Percentiles rank a stretch among this genome's conserved stretches.
Evolutionary conservation across 441 rosid species (phyloP).

Genomic region (Lagerstroemia fauriei): DNA sequence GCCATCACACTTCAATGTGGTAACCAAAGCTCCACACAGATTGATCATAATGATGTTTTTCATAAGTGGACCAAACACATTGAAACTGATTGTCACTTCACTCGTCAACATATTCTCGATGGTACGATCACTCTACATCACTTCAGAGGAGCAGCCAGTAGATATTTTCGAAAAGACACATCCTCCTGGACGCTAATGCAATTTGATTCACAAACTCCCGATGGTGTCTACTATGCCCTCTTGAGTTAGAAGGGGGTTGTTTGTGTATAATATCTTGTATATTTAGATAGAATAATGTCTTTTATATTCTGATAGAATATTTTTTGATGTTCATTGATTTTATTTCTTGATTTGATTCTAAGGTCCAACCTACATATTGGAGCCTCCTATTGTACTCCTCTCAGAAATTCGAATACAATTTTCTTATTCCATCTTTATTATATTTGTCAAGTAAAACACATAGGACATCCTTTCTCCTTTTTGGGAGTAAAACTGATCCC

Average conservation of each 20-base stretch:
- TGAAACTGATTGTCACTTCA: slow-evolving; percentile 9
- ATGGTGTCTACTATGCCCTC: neutral
- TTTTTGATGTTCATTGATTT: too few species aligned
- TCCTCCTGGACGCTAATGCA: neutral
- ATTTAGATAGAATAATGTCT: too few species aligned
- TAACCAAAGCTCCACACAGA: neutral
- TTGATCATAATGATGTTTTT: neutral
- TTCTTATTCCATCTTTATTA: too few species aligned
- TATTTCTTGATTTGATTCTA: too few species aligned
- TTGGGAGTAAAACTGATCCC: too few species aligned
- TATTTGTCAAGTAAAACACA: too few species aligned
- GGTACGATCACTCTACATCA: neutral
- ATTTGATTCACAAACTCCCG: slow-evolving; percentile 10
- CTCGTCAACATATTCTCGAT: neutral
- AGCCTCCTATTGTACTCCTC: too few species aligned
- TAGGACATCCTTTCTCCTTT: too few species aligned
- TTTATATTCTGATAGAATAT: too few species aligned
- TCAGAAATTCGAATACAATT: too few species aligned
- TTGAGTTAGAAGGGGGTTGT: neutral
- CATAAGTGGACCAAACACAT: neutral
- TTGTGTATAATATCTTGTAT: too few species aligned
- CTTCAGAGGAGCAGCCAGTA: neutral
- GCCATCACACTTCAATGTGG: neutral
- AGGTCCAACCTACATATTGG: too few species aligned
- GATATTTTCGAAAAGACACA: slow-evolving; percentile 1